Evolutionary conservation across 495 filamentous ascomycete genomes (phyloP).

Genomic region (Gamarada debralockiae): DNA sequence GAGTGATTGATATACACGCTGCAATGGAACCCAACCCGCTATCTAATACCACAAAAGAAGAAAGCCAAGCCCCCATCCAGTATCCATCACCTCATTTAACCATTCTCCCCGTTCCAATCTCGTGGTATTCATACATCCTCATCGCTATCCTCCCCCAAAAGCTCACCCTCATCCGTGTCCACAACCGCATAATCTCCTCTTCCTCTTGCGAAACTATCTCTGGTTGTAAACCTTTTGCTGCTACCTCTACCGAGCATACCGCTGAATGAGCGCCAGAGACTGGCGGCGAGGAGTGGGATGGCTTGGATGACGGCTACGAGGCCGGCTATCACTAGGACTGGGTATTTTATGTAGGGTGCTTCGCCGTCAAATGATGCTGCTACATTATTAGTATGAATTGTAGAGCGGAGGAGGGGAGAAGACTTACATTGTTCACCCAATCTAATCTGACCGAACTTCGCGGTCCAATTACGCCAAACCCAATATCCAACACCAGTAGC

Average conservation of each 20-base stretch:
- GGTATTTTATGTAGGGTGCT: conserved; percentile 68
- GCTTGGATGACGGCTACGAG: conserved; percentile 71
- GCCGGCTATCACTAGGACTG: conserved; percentile 73
- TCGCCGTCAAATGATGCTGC: conserved; percentile 54
- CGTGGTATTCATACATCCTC: conserved; percentile 63
- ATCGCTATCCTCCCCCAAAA: conserved; percentile 89
- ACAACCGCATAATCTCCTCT: conserved; percentile 82
- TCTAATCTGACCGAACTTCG: conserved; percentile 86
- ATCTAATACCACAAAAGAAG: too few species aligned
- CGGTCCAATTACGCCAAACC: conserved; percentile 79
- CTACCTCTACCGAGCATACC: conserved; percentile 44
- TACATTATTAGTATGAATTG: conserved; percentile 9
- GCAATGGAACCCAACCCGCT: too few species aligned
- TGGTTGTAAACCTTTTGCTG: conserved; percentile 67
- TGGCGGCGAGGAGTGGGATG: conserved; percentile 63
- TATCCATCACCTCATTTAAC: too few species aligned
- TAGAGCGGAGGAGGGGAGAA: not conserved
- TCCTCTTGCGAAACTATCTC: conserved; percentile 80
- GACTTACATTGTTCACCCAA: conserved; percentile 59
- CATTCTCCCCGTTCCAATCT: too few species aligned
- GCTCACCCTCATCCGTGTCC: conserved; percentile 88
- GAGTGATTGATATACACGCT: too few species aligned
- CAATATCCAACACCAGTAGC: conserved; percentile 77
- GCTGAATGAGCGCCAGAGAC: conserved; percentile 61
- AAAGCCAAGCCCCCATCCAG: too few species aligned